phyloP scores from a whole-genome alignment of 78 protist species.

The Andalucia godoyi region DNA sequence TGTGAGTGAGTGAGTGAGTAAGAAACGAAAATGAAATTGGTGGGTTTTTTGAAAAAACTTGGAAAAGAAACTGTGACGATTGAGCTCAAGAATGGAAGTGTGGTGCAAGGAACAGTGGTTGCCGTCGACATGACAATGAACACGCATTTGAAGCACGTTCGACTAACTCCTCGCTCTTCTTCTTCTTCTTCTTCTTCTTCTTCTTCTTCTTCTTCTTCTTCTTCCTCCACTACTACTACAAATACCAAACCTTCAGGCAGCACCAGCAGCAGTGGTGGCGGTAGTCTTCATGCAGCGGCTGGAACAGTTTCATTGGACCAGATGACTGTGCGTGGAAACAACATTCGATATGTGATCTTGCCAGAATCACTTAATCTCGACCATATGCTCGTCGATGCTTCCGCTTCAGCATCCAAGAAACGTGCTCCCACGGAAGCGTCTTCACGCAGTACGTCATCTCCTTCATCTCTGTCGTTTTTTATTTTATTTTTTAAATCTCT shows the following conservation, averaged over 20 bases:
- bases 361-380: slow-evolving; percentile 91
- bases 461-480: too few species aligned
- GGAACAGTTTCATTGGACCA: slow-evolving; percentile 70
- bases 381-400: slow-evolving; percentile 87
- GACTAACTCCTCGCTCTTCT: too few species aligned
- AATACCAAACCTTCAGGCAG: slow-evolving; percentile 94
- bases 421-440: too few species aligned
- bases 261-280: too few species aligned
- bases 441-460: too few species aligned
- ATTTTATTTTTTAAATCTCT: too few species aligned
- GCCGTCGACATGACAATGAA: too few species aligned
- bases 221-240: slow-evolving; percentile 88
- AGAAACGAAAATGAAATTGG: slow-evolving; percentile 1
- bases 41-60: slow-evolving; percentile 75
- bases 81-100: slow-evolving; percentile 95
- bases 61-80: slow-evolving; percentile 89
- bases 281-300: too few species aligned
- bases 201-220: neutral
- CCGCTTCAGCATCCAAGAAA: too few species aligned
- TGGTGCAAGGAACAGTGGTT: slow-evolving; percentile 89
- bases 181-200: slow-evolving; percentile 49
- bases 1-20: too few species aligned
- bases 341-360: slow-evolving; percentile 84
- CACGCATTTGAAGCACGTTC: too few species aligned
- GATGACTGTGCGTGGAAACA: slow-evolving; percentile 89